phyloP scores from a whole-genome alignment of 805 yeast genomes.

The Metschnikowia chrysomelidarum region DNA sequence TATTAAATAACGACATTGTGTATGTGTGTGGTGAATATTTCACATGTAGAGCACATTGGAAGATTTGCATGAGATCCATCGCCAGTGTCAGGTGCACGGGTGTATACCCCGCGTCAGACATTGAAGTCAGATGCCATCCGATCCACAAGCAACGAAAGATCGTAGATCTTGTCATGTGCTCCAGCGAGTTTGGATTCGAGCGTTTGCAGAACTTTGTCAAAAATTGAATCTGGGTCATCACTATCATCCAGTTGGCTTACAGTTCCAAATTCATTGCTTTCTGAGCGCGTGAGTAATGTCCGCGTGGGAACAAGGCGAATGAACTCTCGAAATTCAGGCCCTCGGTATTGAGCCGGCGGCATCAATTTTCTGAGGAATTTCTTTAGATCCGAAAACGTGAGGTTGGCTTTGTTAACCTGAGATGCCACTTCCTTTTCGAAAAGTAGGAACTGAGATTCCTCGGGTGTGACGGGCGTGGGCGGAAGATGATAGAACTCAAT shows the following conservation, averaged over 20 bases:
- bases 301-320: constrained; percentile 16
- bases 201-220: constrained; percentile 24
- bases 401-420: constrained; percentile 14
- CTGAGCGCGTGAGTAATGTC: constrained; percentile 14
- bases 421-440: constrained; percentile 11
- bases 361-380: constrained; percentile 8
- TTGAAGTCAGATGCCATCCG: constrained; percentile 27
- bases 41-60: background rate
- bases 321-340: constrained; percentile 11
- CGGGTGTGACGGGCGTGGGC: constrained; percentile 14
- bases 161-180: constrained; percentile 25
- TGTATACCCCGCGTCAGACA: constrained; percentile 13
- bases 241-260: constrained; percentile 19
- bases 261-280: constrained; percentile 17
- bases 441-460: constrained; percentile 7
- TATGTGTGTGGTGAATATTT: constrained; percentile 37
- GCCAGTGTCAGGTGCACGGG: constrained; percentile 16
- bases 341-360: constrained; percentile 3
- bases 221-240: constrained; percentile 23
- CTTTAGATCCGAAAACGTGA: constrained; percentile 16
- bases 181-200: constrained; percentile 26
- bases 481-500: constrained; percentile 8
- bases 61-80: constrained; percentile 17
- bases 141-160: constrained; percentile 23
- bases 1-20: constrained; percentile 32